Percentiles rank a stretch among this genome's conserved stretches.
These are phyloP conservation scores for Fusarium hostae DNA, from an alignment of 2,329 filamentous ascomycete species.

Conservation along the genomic window DNA sequence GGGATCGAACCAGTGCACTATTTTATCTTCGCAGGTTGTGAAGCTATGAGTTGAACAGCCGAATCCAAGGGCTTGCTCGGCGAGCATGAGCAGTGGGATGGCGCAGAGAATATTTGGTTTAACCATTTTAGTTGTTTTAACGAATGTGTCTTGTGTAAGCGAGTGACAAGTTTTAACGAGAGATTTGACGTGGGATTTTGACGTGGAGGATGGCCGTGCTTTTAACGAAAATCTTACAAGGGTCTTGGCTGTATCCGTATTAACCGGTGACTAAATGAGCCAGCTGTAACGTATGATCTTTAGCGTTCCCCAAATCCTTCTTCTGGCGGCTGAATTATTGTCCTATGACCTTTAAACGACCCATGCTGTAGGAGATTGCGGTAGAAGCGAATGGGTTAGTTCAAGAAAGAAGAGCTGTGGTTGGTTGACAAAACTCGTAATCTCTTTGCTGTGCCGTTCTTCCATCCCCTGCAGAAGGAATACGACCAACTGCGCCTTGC, in stretches of 20 bases:
- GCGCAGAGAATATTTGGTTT: not conserved
- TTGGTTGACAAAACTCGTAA: not conserved
- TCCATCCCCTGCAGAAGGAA: not conserved
- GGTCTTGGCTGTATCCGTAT: not conserved
- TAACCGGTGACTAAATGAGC: not conserved
- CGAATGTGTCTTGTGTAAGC: not conserved
- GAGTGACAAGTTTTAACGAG: conserved; percentile 1
- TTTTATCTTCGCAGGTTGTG: conserved; percentile 36
- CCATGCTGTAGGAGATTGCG: not conserved
- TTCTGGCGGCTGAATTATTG: not conserved
- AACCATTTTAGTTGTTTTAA: conserved; percentile 11
- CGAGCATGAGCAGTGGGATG: conserved; percentile 18
- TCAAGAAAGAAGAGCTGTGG: not conserved
- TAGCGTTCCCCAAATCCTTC: not conserved
- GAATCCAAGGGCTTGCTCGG: conserved; percentile 17
- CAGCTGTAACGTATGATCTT: not conserved
- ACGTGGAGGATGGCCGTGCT: not conserved
- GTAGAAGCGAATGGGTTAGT: not conserved
- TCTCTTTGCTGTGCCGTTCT: not conserved
- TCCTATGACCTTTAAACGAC: not conserved
- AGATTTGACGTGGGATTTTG: not conserved
- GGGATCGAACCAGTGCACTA: conserved; percentile 57
- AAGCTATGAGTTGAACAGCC: conserved; percentile 30
- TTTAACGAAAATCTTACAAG: not conserved
- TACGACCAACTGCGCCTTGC: not conserved